Conservation (phyloP, 2,329 filamentous ascomycete genomes). For the Aspergillus hiratsukae region DNA sequence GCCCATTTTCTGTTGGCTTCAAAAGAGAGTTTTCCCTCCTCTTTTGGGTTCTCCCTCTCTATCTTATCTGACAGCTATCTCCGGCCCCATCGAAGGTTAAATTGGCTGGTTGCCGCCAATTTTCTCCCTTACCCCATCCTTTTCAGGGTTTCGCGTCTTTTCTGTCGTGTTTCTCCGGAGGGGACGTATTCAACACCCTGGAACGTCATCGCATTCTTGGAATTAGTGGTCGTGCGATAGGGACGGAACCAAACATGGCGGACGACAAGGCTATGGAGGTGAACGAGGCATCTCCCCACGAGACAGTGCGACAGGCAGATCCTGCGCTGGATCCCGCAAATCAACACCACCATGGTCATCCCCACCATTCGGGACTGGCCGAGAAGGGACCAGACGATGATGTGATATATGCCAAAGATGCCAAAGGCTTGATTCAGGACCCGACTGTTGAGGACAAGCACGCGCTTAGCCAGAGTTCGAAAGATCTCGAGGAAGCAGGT, state of each 20-base stretch:
- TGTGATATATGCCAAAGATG: conserved; percentile 46
- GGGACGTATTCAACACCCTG: background rate
- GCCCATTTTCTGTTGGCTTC: background rate
- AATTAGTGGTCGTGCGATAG: background rate
- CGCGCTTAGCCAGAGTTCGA: conserved; percentile 20
- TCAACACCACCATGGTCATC: conserved; percentile 36
- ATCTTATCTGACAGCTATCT: background rate
- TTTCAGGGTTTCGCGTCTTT: background rate
- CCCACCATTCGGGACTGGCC: conserved; percentile 34
- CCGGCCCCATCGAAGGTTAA: background rate
- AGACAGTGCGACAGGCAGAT: conserved; percentile 14
- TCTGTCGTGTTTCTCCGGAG: background rate
- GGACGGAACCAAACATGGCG: background rate
- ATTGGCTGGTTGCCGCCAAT: background rate
- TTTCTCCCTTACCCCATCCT: background rate
- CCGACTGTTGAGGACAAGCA: conserved; percentile 39
- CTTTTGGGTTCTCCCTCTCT: background rate
- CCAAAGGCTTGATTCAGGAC: conserved; percentile 11
- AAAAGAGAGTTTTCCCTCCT: background rate
- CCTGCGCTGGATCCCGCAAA: conserved; percentile 34
- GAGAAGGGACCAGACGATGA: conserved; percentile 39
- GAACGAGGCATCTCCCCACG: background rate
- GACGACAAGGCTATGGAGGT: background rate
- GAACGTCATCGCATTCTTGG: background rate
- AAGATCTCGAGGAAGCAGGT: conserved; percentile 42